Conservation (phyloP, 805 yeast genomes). For the Lachancea quebecensis region DNA sequence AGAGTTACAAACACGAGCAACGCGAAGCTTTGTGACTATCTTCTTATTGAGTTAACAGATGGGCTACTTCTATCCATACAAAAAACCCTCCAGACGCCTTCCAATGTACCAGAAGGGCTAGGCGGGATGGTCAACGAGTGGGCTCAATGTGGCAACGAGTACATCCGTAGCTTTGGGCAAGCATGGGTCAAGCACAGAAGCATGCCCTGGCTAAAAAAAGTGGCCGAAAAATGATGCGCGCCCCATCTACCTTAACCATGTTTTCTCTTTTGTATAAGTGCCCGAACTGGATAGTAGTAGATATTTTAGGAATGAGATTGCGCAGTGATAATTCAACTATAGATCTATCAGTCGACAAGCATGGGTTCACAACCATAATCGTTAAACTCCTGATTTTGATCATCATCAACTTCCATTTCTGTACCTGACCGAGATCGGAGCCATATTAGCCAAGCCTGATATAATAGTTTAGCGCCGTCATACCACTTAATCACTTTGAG, state of each 20-base stretch:
- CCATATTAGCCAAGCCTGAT: constrained; percentile 30
- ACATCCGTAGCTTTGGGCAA: not conserved
- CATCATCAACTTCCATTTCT: constrained; percentile 14
- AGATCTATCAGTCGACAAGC: constrained; percentile 4
- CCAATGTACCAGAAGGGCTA: not conserved
- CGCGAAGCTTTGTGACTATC: not conserved
- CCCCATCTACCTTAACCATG: too few species aligned
- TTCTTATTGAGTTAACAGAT: not conserved
- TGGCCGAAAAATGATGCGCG: not conserved
- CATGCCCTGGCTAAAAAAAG: not conserved
- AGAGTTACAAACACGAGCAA: not conserved
- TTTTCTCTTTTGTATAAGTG: too few species aligned
- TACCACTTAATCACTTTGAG: constrained; percentile 28
- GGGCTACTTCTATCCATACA: not conserved
- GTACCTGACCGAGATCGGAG: constrained; percentile 12
- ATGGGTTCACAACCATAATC: constrained; percentile 6
- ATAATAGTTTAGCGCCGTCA: constrained; percentile 16
- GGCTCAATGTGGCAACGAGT: not conserved
- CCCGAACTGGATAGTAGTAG: not conserved
- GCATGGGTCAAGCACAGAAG: not conserved
- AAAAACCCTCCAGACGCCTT: not conserved
- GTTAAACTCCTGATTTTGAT: constrained; percentile 6
- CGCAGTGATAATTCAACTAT: not conserved
- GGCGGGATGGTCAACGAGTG: not conserved
- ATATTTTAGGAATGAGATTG: not conserved